A percentile compares a stretch with the other conserved stretches of the same genome.
Evolutionary conservation across 306 rosid species (phyloP).

Genomic region (Sindora glabra): DNA sequence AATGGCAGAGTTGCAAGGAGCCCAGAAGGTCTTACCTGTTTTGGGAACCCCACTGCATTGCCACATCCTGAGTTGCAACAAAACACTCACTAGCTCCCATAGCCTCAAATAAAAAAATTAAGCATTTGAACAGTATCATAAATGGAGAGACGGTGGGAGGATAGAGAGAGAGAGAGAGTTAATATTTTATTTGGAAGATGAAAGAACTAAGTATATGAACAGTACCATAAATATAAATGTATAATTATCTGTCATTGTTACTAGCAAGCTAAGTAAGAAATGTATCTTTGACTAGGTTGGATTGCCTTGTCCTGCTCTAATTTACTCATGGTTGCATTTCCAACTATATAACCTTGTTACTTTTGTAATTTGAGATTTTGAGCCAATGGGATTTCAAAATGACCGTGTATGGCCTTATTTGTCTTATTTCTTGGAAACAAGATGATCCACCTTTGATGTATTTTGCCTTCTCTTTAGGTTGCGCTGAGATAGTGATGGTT

Average conservation of each 20-base stretch:
- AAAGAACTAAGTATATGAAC: slow-evolving; percentile 25
- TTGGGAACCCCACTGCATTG: slow-evolving; percentile 79
- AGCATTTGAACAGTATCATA: no score
- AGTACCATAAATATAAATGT: not conserved
- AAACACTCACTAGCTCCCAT: not conserved
- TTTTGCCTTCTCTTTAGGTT: slow-evolving; percentile 11
- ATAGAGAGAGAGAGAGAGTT: not conserved
- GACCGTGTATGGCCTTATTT: slow-evolving; percentile 33
- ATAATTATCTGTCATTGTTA: not conserved
- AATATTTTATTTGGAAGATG: slow-evolving; percentile 20
- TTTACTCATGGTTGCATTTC: slow-evolving; percentile 9
- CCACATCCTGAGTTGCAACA: slow-evolving; percentile 81
- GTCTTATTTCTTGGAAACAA: slow-evolving; percentile 48
- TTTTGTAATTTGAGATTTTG: slow-evolving; percentile 22
- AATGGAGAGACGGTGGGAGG: not conserved
- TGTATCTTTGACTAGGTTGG: slow-evolving; percentile 45
- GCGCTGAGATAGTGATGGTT: no score
- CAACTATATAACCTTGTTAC: slow-evolving; percentile 17
- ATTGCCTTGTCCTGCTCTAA: slow-evolving; percentile 25
- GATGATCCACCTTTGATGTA: slow-evolving; percentile 40
- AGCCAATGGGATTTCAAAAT: slow-evolving; percentile 41
- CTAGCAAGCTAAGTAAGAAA: not conserved
- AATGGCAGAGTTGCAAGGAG: slow-evolving; percentile 62
- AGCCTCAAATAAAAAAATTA: slow-evolving; percentile 36
- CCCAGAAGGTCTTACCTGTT: slow-evolving; percentile 56